These are phyloP conservation scores for Phytopythium montanum DNA, from an alignment of 352 stramenopile species.

Conservation along the genomic window DNA sequence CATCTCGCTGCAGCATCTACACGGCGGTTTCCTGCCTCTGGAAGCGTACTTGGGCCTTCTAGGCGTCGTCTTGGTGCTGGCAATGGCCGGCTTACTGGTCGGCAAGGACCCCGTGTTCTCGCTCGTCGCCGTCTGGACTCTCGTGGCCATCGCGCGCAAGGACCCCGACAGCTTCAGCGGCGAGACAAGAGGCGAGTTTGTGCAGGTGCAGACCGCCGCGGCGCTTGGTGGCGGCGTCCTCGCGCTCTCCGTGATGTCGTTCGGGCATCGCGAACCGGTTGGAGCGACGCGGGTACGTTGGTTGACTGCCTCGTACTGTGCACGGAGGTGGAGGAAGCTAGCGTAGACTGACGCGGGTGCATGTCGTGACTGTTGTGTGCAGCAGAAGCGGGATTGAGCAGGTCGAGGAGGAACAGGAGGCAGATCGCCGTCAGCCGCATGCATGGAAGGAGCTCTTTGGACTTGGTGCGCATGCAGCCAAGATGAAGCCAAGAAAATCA, in stretches of 20 bases:
- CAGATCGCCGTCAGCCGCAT: no score
- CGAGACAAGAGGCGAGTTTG: constrained; percentile 20
- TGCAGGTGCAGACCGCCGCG: constrained; percentile 37
- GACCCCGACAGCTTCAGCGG: constrained; percentile 18
- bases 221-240: constrained; percentile 34
- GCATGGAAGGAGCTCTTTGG: no score
- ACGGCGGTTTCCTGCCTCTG: constrained; percentile 33
- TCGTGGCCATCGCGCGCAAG: constrained; percentile 47
- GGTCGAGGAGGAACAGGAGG: no score
- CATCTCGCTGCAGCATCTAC: constrained; percentile 38
- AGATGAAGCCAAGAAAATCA: no score
- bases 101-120: constrained; percentile 53
- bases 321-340: neutral
- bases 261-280: constrained; percentile 21
- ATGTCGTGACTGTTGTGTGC: neutral
- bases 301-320: neutral
- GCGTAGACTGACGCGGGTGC: neutral
- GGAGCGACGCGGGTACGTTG: constrained; percentile 22
- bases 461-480: no score
- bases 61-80: constrained; percentile 33
- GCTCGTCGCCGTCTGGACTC: constrained; percentile 43
- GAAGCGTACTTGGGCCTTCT: constrained; percentile 43
- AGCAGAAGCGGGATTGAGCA: neutral
- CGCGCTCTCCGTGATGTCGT: constrained; percentile 25
- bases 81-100: constrained; percentile 40